Conservation (phyloP, 225 moss, liverwort and hornwort species). For the Sphagnum tenellum region DNA sequence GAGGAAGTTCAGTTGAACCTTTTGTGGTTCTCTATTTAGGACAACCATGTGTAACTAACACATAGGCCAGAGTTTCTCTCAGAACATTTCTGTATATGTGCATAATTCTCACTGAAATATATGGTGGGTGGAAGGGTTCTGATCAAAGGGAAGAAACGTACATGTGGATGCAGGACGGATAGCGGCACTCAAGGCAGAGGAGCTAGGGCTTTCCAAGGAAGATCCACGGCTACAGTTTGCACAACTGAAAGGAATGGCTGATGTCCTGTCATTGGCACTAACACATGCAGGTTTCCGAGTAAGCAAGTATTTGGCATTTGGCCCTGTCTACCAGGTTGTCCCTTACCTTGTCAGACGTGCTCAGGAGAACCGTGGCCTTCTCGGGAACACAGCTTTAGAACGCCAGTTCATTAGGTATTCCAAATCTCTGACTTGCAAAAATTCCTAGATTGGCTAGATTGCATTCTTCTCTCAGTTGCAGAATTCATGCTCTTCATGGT, state of each 20-base stretch:
- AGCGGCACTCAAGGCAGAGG: conserved; percentile 50
- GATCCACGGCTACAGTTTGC: conserved; percentile 73
- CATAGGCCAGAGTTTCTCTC: too few relatives aligned
- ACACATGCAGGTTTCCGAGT: conserved; percentile 73
- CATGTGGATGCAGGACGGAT: conserved; percentile 35
- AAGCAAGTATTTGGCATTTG: conserved; percentile 82
- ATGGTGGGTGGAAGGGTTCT: too few relatives aligned
- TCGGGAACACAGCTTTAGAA: conserved; percentile 51
- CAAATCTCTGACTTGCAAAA: background rate
- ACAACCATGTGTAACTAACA: too few relatives aligned
- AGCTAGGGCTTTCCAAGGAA: conserved; percentile 54
- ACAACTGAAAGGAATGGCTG: conserved; percentile 93
- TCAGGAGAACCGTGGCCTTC: conserved; percentile 81
- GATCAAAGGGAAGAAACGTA: too few relatives aligned
- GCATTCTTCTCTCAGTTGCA: too few relatives aligned
- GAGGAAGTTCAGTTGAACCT: too few relatives aligned
- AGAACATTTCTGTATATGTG: too few relatives aligned
- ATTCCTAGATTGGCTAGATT: too few relatives aligned
- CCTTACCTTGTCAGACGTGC: conserved; percentile 86
- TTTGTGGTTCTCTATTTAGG: too few relatives aligned
- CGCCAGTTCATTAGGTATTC: conserved; percentile 53
- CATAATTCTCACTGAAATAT: too few relatives aligned
- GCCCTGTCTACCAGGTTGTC: conserved; percentile 66
- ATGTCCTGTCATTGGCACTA: conserved; percentile 69
- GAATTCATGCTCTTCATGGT: too few relatives aligned